Conservation (phyloP, 2,329 filamentous ascomycete genomes). For the Aspergillus sp. region DNA sequence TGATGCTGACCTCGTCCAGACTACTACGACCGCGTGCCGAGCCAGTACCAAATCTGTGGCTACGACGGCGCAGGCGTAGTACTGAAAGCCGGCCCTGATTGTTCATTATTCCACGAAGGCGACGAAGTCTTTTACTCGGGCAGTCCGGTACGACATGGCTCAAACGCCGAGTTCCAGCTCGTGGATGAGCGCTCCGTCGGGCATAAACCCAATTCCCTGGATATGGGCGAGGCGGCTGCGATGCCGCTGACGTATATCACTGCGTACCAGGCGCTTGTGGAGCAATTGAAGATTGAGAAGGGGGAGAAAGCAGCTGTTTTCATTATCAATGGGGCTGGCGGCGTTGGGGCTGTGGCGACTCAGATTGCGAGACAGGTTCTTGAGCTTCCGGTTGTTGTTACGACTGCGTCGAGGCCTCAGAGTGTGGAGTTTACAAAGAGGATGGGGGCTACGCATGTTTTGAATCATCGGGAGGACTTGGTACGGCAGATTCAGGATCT, state of each 20-base stretch:
- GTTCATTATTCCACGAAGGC: constrained; percentile 39
- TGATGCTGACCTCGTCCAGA: no score
- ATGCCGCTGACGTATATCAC: constrained; percentile 48
- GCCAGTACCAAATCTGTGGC: constrained; percentile 42
- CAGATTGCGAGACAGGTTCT: constrained; percentile 46
- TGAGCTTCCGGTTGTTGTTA: constrained; percentile 44
- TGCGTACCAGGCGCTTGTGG: constrained; percentile 46
- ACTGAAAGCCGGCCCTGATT: constrained; percentile 31
- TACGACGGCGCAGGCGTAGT: constrained; percentile 46
- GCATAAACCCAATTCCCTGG: constrained; percentile 40
- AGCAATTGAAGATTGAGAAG: constrained; percentile 42
- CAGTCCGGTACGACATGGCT: constrained; percentile 41
- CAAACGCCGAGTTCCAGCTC: constrained; percentile 44
- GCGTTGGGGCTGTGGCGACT: constrained; percentile 45
- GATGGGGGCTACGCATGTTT: constrained; percentile 46
- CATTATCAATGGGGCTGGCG: constrained; percentile 50
- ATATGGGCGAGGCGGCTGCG: constrained; percentile 43
- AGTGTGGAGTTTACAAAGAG: constrained; percentile 39
- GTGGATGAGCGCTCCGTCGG: constrained; percentile 43
- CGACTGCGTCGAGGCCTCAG: constrained; percentile 44
- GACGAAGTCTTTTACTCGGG: constrained; percentile 48
- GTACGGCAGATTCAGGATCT: not conserved
- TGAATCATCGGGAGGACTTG: constrained; percentile 43
- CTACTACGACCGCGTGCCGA: constrained; percentile 32
- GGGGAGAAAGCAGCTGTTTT: constrained; percentile 40